Evolutionary conservation across 2,329 filamentous ascomycete genomes (phyloP).

Genomic region (Cryphonectria parasitica): DNA sequence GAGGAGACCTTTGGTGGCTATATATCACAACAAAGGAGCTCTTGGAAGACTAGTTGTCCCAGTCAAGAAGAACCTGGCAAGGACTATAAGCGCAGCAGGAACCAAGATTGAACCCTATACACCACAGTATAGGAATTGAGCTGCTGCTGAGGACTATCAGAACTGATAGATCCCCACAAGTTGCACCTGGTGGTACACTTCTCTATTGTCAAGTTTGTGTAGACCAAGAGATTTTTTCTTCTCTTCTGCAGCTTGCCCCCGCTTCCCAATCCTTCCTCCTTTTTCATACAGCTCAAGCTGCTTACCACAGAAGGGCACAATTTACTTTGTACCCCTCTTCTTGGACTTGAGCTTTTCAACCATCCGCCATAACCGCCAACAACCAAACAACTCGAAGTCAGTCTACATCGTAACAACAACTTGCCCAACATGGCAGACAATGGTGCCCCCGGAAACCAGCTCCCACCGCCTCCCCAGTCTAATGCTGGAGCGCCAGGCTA

Average conservation of each 20-base stretch:
- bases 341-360: slow-evolving; percentile 9
- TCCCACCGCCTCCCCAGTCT: slow-evolving; percentile 71
- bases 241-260: slow-evolving; percentile 8
- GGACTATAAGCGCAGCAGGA: slow-evolving; percentile 1
- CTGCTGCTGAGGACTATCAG: background rate
- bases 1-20: background rate
- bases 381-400: background rate
- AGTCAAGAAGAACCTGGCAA: slow-evolving; percentile 2
- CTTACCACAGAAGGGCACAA: background rate
- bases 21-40: background rate
- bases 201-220: slow-evolving; percentile 12
- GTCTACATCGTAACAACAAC: slow-evolving; percentile 1
- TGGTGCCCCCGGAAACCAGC: slow-evolving; percentile 66
- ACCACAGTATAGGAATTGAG: background rate
- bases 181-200: slow-evolving; percentile 9
- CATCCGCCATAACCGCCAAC: slow-evolving; percentile 4
- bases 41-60: slow-evolving; percentile 2
- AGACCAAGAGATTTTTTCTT: slow-evolving; percentile 14
- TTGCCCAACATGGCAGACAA: slow-evolving; percentile 74
- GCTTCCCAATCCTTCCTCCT: background rate
- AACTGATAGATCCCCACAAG: slow-evolving; percentile 3
- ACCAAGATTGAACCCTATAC: slow-evolving; percentile 2
- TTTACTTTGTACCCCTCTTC: background rate
- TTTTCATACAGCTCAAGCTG: slow-evolving; percentile 10
- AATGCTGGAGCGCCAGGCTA: slow-evolving; percentile 76